These are phyloP conservation scores for Quercus berberidifolia DNA, from an alignment of 306 rosid genomes.

Conservation along the genomic window DNA sequence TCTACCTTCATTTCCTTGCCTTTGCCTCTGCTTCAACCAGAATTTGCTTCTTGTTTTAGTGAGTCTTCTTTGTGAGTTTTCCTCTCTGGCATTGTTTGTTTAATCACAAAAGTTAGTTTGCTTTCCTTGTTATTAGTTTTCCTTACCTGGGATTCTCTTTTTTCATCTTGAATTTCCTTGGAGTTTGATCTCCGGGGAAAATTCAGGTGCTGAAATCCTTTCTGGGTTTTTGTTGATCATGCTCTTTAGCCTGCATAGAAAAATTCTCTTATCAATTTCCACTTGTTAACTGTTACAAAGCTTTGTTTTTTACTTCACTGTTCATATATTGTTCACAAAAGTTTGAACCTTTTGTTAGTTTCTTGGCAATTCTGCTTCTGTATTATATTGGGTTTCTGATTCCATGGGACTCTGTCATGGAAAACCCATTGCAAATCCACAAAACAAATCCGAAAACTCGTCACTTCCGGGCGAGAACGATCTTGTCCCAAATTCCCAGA, in stretches of 20 bases:
- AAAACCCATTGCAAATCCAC: slow-evolving; percentile 48
- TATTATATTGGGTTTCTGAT: slow-evolving; percentile 22
- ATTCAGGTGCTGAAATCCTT: slow-evolving; percentile 28
- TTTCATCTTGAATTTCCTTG: slow-evolving; percentile 11
- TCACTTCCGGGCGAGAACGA: slow-evolving; percentile 19
- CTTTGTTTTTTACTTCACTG: neutral
- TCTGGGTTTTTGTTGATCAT: slow-evolving; percentile 25
- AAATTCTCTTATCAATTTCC: neutral
- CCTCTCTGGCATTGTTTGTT: slow-evolving; percentile 29
- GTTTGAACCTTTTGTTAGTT: neutral
- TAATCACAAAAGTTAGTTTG: slow-evolving; percentile 32
- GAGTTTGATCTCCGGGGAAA: slow-evolving; percentile 15
- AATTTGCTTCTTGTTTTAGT: slow-evolving; percentile 37
- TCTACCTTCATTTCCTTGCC: slow-evolving; percentile 23
- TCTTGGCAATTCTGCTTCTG: slow-evolving; percentile 4
- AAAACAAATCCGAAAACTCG: slow-evolving; percentile 20
- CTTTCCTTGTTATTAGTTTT: slow-evolving; percentile 30
- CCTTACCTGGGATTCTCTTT: slow-evolving; percentile 14
- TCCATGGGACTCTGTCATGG: slow-evolving; percentile 82
- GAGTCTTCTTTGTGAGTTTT: slow-evolving; percentile 14
- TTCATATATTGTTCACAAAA: neutral
- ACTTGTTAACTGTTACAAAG: slow-evolving; percentile 10
- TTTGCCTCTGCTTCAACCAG: slow-evolving; percentile 15
- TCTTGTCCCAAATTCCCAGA: slow-evolving; percentile 25
- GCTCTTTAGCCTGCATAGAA: neutral